These are phyloP conservation scores for Penicillium sp. DNA, from an alignment of 2,329 filamentous ascomycete genomes.

Conservation along the genomic window DNA sequence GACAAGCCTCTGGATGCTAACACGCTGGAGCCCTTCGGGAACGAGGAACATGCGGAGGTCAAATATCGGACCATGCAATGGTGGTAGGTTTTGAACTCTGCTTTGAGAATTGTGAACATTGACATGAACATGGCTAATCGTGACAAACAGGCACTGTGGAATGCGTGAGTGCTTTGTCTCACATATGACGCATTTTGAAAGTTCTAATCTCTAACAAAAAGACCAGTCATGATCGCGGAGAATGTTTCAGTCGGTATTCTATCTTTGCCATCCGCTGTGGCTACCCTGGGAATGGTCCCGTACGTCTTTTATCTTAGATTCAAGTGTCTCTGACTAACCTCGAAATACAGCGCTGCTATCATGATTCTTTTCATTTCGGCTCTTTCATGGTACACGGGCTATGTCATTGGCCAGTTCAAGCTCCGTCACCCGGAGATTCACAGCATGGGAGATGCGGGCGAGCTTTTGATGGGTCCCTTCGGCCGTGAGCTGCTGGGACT, in stretches of 20 bases:
- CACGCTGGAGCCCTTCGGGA: conserved; percentile 39
- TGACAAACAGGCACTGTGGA: conserved; percentile 33
- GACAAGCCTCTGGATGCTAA: conserved; percentile 20
- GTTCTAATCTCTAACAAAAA: conserved; percentile 8
- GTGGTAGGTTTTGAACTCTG: conserved; percentile 23
- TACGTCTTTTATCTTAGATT: conserved; percentile 25
- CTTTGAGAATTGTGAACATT: not conserved
- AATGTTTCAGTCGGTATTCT: conserved; percentile 61
- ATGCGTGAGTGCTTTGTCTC: conserved; percentile 32
- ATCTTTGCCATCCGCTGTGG: conserved; percentile 56
- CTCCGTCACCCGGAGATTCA: conserved; percentile 59
- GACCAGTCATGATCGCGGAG: conserved; percentile 58
- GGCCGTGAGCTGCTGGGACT: conserved; percentile 63
- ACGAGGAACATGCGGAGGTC: conserved; percentile 43
- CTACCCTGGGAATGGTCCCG: conserved; percentile 57
- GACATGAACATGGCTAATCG: conserved; percentile 8
- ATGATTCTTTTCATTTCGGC: conserved; percentile 56
- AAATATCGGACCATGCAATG: conserved; percentile 55
- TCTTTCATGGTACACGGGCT: conserved; percentile 61
- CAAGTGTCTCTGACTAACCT: not conserved
- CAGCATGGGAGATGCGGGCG: conserved; percentile 68
- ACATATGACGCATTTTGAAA: not conserved
- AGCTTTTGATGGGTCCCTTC: conserved; percentile 61
- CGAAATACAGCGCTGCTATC: conserved; percentile 47
- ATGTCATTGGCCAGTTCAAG: conserved; percentile 61